phyloP scores from a whole-genome alignment of 2,329 filamentous ascomycete species.

The Teratosphaeria zuluensis region DNA sequence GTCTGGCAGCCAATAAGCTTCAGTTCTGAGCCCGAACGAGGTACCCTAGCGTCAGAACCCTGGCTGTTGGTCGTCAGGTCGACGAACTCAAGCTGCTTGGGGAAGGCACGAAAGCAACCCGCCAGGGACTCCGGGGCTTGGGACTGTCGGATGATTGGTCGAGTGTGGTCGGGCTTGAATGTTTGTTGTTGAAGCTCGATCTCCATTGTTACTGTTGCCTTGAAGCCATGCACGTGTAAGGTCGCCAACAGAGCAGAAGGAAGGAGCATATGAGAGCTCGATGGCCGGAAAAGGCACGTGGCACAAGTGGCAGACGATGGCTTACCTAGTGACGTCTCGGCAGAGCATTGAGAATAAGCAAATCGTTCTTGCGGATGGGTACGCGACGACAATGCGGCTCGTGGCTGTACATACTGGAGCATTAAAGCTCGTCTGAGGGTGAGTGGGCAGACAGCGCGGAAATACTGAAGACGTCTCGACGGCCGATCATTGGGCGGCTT shows the following conservation, averaged over 20 bases:
- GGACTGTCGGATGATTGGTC: neutral
- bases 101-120: neutral
- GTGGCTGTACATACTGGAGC: too few species aligned
- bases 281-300: neutral
- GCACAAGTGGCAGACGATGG: too few species aligned
- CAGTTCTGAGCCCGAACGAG: neutral
- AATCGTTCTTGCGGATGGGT: too few species aligned
- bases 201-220: neutral
- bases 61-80: neutral
- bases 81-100: neutral
- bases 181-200: neutral
- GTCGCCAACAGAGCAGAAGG: neutral
- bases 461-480: too few species aligned
- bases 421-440: too few species aligned
- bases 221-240: neutral
- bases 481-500: too few species aligned
- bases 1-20: neutral
- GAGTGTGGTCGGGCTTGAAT: neutral
- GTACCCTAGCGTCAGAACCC: neutral
- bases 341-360: too few species aligned
- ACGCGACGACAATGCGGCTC: too few species aligned
- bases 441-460: too few species aligned
- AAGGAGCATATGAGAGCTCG: neutral
- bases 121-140: neutral
- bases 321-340: too few species aligned